Base-by-base conservation (phyloP, 1,139 yeast genomes). In the Blastobotrys illinoisensis region DNA sequence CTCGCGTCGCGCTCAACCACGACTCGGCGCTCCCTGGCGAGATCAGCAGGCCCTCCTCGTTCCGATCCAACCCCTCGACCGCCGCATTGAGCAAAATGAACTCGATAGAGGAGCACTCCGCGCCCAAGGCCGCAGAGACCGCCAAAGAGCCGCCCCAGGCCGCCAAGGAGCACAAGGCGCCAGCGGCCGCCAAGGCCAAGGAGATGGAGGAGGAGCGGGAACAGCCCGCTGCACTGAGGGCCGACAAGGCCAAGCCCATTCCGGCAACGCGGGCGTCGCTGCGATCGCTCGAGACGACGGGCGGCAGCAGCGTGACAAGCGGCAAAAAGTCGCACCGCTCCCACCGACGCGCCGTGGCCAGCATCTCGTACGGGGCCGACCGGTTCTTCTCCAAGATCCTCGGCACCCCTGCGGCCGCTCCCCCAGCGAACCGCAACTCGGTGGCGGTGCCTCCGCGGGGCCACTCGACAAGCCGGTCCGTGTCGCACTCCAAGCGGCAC, bases 1-100 rank as follows among this genome's bases (percentile, higher is more conserved):
- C 74, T 11, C 61, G 71, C 5, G 73, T 70, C 7, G 73, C 64
- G 2, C 59, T 71, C n/a, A 64, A 65, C 32, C 72, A 65, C 36
- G 73, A 66, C 36, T 59, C 70, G 16, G 66, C 72, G n/a, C 62
- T 68, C 40, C 65, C 71, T 2, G 74, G 73, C 14, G 74, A 71
- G 54, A 68, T 71, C 53, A 63, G 68, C 43, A 60, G 71, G 6
- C 73, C 73, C 1, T 50, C 59, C 4, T 60, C 63, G 9, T 59
- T 58, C 52, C 53, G 53, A 46, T 50, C 56, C 36, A 56, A 49
- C 32, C 54, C 58, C 6, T 53, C 60, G 13, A 54, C 60, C 19
- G 55, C 55, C 18, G 60, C 56, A 18, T 50, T 58, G 50, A 51
- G 50, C 44, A 48, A 52, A 36, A 49, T 55, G 19, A 49, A 49